Evolutionary conservation across 2,329 filamentous ascomycete genomes (phyloP), one percentile per base, ranked within the genome.

Genomic region (Epichloe gansuensis): DNA sequence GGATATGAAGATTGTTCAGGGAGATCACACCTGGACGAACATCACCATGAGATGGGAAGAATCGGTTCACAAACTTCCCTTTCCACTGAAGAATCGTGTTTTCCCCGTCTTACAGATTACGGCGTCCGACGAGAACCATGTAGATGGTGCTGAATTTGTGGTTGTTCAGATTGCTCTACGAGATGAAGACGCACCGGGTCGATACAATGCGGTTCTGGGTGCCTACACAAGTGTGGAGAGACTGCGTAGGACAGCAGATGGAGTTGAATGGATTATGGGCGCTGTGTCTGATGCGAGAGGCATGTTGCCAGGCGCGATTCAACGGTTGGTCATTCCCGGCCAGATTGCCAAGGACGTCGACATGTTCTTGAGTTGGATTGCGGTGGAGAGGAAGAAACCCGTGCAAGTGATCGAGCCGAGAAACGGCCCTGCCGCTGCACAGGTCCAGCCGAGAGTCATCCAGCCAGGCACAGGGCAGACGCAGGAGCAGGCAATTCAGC

Each of bases 201-300:
- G 54, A 1, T 64, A 78, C 34, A 55, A 56, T 1, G 65, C 78
- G 3, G 75, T 82, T 7, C 65, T 76, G 34, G 85, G 77, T 4
- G 70, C 71, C 9, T 89, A 88, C 59, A 77, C 74, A 31, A 83
- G 80, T 56, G 71, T 89, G 1, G 85, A 89, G 69, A 68, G 78
- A 45, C 68, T 85, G 36, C 68, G 74, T 52, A 68, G 74, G 59
- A 54, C 75, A 5, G 63, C 59, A 4, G 62, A 59, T n/a, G 68
- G 69, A 17, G 55, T 87, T 46, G 81, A 85, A 65, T 93, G 87
- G 87, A 71, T 84, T 53, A 90, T 91, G 84, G 84, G 80, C 8
- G 90, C 86, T 9, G 77, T 82, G 11, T 85, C 81, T 54, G 78
- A 90, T 63, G 86, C 86, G 0, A 74, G 74, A 51, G 87, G 87